phyloP scores from a whole-genome alignment of 1,284 basidiomycete genomes.

The Laetiporus sulphureus region DNA sequence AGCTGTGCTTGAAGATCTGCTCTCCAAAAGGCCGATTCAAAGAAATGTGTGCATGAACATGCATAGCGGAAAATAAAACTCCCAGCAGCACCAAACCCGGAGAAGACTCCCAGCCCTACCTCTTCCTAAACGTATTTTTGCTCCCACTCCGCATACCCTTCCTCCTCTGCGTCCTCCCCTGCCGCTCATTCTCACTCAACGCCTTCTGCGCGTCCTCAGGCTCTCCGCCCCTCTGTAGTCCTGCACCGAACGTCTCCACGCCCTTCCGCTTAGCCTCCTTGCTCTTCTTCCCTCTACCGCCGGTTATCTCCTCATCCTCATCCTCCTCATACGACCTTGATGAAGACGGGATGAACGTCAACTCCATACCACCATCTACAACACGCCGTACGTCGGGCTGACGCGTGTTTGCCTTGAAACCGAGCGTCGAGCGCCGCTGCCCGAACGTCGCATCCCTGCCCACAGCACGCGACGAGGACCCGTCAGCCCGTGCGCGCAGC shows the following conservation, averaged over 20 bases:
- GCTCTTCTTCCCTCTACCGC: constrained; percentile 16
- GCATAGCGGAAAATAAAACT: neutral
- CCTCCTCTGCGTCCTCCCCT: constrained; percentile 67
- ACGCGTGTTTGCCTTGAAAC: constrained; percentile 10
- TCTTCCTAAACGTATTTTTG: constrained; percentile 70
- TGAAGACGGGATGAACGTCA: constrained; percentile 52
- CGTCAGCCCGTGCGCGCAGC: constrained; percentile 41
- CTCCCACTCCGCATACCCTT: constrained; percentile 78
- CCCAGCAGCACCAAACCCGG: neutral
- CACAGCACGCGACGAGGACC: constrained; percentile 20
- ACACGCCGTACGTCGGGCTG: constrained; percentile 14
- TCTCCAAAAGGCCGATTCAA: too few relatives aligned
- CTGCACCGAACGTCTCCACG: constrained; percentile 77
- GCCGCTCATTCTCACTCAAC: constrained; percentile 50
- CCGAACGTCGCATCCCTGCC: constrained; percentile 62
- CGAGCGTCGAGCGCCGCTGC: constrained; percentile 43
- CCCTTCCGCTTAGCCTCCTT: constrained; percentile 46
- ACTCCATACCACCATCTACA: constrained; percentile 55
- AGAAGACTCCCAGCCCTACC: constrained; percentile 15
- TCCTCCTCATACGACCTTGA: constrained; percentile 30
- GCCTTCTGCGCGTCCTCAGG: constrained; percentile 37
- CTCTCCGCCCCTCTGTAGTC: constrained; percentile 73
- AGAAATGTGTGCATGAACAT: too few relatives aligned
- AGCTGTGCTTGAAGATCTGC: too few relatives aligned
- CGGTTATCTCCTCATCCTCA: constrained; percentile 24